Base-by-base conservation (phyloP, 2,329 filamentous ascomycete species). In the Talaromyces pinophilus region DNA sequence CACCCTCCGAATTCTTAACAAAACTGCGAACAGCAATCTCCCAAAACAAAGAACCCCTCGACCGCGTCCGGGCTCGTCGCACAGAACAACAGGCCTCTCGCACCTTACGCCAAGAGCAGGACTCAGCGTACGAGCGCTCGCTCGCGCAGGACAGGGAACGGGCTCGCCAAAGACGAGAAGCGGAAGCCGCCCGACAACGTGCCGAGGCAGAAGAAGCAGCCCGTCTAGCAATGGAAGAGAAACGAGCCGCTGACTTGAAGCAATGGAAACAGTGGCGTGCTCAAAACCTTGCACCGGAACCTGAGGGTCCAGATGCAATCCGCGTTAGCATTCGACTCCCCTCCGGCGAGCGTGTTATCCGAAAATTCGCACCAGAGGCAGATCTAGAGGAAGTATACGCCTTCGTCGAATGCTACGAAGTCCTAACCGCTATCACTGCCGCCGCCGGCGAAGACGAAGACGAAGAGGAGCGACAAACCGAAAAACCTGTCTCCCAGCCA, bases 51-150 rank as follows among this genome's bases (percentile, higher is more conserved):
- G 86, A 90, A 17, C 88, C 94, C 57, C 82, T 99, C 3, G 87
- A 88, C 46, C 85, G 88, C 35, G 89, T 91, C 22, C 87, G 93
- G n/a, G 86, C 90, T 1, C 88, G 92, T 72, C 85, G 93, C 63
- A 86, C 87, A 17, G 92, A 93, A 50, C 92, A 96, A 71, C 88
- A 96, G 75, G 88, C 92, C 1, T 87, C 90, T n/a, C 86, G 94
- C 55, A 91, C 82, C 72, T 82, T 99, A 40, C 87, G 93, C n/a
- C 87, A 90, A 68, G 88, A 97, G 77, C 95, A 99, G 76, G 93
- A 98, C 76, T 91, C 88, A 10, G 95, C 95, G 0, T 99, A 99
- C 77, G 93, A 99, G 79, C 88, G 93, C 68, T 96, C 92, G 0
- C 82, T 99, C 35, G 94, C 93, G 10, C 88, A 89, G 67, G 95